Evolutionary conservation across 1,139 yeast genomes (phyloP).

Genomic region (Saccharomycopsis crataegensis): DNA sequence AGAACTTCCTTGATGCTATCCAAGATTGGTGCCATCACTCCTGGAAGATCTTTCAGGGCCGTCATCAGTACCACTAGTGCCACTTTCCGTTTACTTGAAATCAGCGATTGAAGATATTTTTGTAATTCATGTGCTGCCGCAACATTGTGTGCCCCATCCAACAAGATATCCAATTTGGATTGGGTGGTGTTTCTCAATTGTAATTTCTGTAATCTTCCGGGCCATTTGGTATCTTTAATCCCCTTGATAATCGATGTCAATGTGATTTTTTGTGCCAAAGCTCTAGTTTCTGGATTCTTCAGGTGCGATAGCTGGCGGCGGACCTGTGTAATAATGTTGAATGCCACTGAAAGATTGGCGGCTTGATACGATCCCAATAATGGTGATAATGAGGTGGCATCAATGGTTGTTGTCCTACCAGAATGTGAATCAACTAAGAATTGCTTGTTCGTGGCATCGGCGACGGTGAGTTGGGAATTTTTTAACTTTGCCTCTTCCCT

Average conservation of each 20-base stretch:
- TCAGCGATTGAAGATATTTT: conserved; percentile 31
- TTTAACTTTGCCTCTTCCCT: conserved; percentile 23
- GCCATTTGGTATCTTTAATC: conserved; percentile 45
- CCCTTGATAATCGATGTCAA: conserved; percentile 40
- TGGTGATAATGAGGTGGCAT: conserved; percentile 35
- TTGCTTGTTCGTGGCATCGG: neutral
- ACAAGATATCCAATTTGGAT: conserved; percentile 33
- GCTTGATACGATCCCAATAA: conserved; percentile 66
- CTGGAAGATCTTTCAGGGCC: conserved; percentile 54
- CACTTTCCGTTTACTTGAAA: conserved; percentile 32
- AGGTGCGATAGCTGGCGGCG: conserved; percentile 2
- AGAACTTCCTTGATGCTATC: conserved; percentile 16
- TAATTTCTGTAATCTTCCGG: conserved; percentile 52
- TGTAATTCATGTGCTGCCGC: conserved; percentile 71
- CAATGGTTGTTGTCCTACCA: neutral
- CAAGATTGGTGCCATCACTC: conserved; percentile 46
- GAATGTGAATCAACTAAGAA: no score
- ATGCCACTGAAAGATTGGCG: conserved; percentile 62
- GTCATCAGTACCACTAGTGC: conserved; percentile 71
- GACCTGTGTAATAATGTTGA: conserved; percentile 44
- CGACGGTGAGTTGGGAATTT: conserved; percentile 12
- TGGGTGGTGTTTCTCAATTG: conserved; percentile 23
- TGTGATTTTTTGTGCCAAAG: conserved; percentile 25
- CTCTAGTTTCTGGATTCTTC: neutral
- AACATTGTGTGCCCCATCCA: conserved; percentile 93